Evolutionary conservation across 192 early-diverging fungal species (phyloP).

Genomic region (Mortierella hygrophila): DNA sequence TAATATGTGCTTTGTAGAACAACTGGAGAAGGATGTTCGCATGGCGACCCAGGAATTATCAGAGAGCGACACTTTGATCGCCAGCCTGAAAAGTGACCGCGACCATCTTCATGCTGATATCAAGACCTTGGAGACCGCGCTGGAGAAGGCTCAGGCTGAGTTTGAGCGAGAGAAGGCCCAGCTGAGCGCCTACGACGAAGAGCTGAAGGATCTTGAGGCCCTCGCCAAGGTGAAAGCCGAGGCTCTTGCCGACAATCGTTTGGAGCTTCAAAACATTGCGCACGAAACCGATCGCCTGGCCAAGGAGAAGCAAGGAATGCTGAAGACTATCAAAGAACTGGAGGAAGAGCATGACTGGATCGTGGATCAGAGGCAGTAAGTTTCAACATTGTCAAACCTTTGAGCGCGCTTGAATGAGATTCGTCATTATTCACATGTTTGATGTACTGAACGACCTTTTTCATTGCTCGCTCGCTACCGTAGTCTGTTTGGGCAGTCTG

Average conservation of each 20-base stretch:
- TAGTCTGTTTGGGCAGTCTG: constrained; percentile 86
- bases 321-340: constrained; percentile 62
- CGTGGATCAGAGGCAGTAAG: constrained; percentile 83
- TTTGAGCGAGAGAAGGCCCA: constrained; percentile 74
- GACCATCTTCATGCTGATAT: constrained; percentile 55
- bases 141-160: constrained; percentile 66
- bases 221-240: constrained; percentile 75
- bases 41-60: constrained; percentile 58
- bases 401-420: neutral
- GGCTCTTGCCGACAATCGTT: constrained; percentile 73
- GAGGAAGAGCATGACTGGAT: constrained; percentile 87
- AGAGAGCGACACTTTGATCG: constrained; percentile 61
- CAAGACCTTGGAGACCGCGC: constrained; percentile 14
- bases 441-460: neutral
- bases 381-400: neutral
- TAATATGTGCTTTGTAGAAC: constrained; percentile 53
- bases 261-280: constrained; percentile 84
- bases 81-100: constrained; percentile 57
- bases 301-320: constrained; percentile 67
- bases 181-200: constrained; percentile 82
- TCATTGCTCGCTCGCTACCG: neutral
- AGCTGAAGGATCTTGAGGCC: constrained; percentile 78
- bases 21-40: constrained; percentile 65
- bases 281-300: constrained; percentile 83
- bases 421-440: too few relatives aligned